A percentile compares a stretch with the other conserved stretches of the same genome.
phyloP scores from a whole-genome alignment of 495 filamentous ascomycete genomes.

The Filosporella fistucella region DNA sequence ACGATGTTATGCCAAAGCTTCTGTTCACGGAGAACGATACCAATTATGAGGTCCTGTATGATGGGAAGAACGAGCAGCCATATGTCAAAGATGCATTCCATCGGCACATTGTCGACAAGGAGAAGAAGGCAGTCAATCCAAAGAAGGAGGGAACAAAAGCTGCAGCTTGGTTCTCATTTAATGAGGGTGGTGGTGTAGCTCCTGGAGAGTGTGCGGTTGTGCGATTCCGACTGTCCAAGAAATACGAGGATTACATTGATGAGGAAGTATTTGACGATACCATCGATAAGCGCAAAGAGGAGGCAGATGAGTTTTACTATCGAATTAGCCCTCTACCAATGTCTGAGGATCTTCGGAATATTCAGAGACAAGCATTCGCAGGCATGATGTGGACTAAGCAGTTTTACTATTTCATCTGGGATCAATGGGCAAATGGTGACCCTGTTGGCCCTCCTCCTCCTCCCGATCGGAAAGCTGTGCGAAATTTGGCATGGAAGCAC shows the following conservation, averaged over 20 bases:
- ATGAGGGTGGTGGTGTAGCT: constrained; percentile 78
- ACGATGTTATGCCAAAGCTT: constrained; percentile 77
- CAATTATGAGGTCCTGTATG: constrained; percentile 74
- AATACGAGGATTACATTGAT: constrained; percentile 71
- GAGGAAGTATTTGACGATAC: constrained; percentile 91
- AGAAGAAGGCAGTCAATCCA: constrained; percentile 80
- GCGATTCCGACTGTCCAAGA: constrained; percentile 79
- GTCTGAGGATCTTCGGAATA: constrained; percentile 89
- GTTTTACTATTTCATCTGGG: constrained; percentile 94
- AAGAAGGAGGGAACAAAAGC: constrained; percentile 77
- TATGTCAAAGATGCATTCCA: constrained; percentile 98
- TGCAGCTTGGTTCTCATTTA: constrained; percentile 88
- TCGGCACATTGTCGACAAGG: constrained; percentile 73
- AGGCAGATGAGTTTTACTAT: constrained; percentile 95
- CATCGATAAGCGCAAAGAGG: constrained; percentile 76
- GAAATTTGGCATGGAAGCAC: constrained; percentile 90
- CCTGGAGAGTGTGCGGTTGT: constrained; percentile 94
- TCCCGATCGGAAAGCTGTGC: constrained; percentile 68
- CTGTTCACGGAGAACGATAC: constrained; percentile 96
- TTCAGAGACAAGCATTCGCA: constrained; percentile 88
- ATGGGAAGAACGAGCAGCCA: constrained; percentile 66
- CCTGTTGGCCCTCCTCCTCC: constrained; percentile 75
- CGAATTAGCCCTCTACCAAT: constrained; percentile 91
- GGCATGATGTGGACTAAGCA: constrained; percentile 99
- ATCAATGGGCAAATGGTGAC: constrained; percentile 89